A percentile compares a stretch with the other conserved stretches of the same genome.
Conservation (phyloP, 1,284 basidiomycete species). For the Cronartium quercuum region DNA sequence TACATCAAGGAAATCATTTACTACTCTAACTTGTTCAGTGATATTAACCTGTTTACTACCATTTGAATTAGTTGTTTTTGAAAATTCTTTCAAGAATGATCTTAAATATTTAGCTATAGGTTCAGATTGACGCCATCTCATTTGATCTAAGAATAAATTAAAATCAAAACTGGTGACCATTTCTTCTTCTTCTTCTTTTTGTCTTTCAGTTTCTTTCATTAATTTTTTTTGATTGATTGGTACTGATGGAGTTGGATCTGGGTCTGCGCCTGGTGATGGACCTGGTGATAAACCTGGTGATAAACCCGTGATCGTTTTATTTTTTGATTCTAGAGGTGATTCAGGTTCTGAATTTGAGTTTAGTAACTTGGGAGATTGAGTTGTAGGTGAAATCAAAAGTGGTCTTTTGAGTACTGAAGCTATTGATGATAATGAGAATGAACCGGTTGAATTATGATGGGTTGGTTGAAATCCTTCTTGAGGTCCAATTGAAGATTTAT, state of each 20-base stretch:
- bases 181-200: conserved; percentile 3
- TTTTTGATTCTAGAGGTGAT: neutral
- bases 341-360: neutral
- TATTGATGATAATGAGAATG: conserved; percentile 15
- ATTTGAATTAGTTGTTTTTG: conserved; percentile 80
- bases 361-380: neutral
- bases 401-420: neutral
- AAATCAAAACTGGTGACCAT: conserved; percentile 61
- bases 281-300: conserved; percentile 39
- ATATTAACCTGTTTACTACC: conserved; percentile 70
- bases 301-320: conserved; percentile 10
- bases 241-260: conserved; percentile 7
- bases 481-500: neutral
- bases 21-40: conserved; percentile 83
- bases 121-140: conserved; percentile 74
- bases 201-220: too few species aligned
- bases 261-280: conserved; percentile 41
- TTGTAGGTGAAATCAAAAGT: neutral
- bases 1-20: conserved; percentile 82
- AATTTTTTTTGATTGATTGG: neutral
- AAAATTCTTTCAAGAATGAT: conserved; percentile 69
- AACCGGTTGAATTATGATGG: neutral
- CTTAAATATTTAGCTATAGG: conserved; percentile 64
- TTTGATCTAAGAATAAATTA: conserved; percentile 80
- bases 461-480: neutral